Evolutionary conservation across 352 stramenopile genomes (phyloP).

Genomic region (Pythium sp.): DNA sequence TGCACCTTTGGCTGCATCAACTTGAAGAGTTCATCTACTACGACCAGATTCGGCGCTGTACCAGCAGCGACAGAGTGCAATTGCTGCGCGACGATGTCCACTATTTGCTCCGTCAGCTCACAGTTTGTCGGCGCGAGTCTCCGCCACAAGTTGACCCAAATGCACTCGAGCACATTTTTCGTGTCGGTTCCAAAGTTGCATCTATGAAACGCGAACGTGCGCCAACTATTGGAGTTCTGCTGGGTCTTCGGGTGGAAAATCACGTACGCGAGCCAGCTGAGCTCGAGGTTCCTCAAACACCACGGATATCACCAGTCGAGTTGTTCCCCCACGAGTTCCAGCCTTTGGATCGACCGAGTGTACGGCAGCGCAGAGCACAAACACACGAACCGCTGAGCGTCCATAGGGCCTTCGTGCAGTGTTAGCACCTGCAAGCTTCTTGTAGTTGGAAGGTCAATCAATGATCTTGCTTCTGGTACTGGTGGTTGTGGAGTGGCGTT

Average conservation of each 20-base stretch:
- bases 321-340: background rate
- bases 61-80: too few species aligned
- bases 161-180: too few species aligned
- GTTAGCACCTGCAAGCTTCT: background rate
- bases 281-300: background rate
- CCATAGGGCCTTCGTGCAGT: background rate
- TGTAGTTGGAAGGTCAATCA: too few species aligned
- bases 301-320: background rate
- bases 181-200: background rate
- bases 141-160: too few species aligned
- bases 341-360: background rate
- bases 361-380: background rate
- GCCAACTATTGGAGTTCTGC: background rate
- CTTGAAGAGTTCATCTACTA: too few species aligned
- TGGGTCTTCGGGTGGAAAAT: background rate
- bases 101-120: too few species aligned
- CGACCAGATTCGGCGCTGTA: too few species aligned
- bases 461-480: too few species aligned
- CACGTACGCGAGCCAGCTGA: constrained; percentile 2
- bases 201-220: background rate
- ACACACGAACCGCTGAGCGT: background rate
- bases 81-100: too few species aligned
- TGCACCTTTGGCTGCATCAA: too few species aligned
- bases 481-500: too few species aligned
- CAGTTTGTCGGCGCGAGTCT: too few species aligned